Evolutionary conservation across 768 basidiomycete genomes (phyloP), one percentile per base, ranked within the genome.

Genomic region (Amylocystis lapponica): DNA sequence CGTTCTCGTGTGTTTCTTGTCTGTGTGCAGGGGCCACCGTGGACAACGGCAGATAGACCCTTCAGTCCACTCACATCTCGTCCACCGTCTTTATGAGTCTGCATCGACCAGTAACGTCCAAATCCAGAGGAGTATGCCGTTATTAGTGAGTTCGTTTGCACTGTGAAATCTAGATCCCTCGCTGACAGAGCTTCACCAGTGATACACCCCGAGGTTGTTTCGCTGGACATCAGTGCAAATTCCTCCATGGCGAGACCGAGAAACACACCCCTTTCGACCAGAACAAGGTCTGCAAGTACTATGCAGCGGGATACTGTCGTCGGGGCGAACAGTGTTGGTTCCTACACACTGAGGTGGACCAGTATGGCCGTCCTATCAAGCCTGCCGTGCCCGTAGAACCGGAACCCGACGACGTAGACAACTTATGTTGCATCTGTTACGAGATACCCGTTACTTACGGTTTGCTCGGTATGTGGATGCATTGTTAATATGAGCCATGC

Each of bases 251-350:
- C 36, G 66, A 70, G 20, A 9, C 38, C 5, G 60, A 71, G 59
- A 53, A 60, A 58, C 27, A 84, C 32, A 83, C 84, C 2, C 82
- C 81, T 2, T 85, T 77, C 53, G 87, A 90, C 65, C 69, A 78
- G 61, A 64, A 70, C 26, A 89, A 90, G 69, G 65, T 66, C 25
- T 90, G 88, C 67, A 71, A 59, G 43, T 86, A 71, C 64, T 87
- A 75, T 45, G 73, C 71, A 4, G 65, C 70, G 37, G 87, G 88
- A 0, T 85, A 74, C 59, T 90, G 88, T 56, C 78, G 71, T 49
- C 68, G 75, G 25, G 86, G 83, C 11, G 76, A 76, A 34, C 60
- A 64, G 26, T 91, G 88, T 58, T 89, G 87, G 88, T 91, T 88
- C 62, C 59, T 66, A 25, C 87, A 91, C 55, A 19, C 19, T 21